Conservation (phyloP, 108 stramenopile genomes). For the Hondaea fermentalgiana region DNA sequence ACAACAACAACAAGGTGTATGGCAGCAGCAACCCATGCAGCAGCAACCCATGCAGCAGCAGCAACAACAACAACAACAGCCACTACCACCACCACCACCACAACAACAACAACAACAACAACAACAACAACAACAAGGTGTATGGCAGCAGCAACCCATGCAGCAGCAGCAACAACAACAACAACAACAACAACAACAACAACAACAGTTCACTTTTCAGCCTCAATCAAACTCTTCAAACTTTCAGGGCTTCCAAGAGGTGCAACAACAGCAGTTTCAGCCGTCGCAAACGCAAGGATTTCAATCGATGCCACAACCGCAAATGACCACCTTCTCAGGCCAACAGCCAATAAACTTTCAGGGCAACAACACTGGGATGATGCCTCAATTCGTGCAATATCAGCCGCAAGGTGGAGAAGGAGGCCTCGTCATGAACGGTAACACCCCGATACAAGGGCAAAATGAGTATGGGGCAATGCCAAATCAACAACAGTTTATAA, state of each 20-base stretch:
- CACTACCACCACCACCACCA: neutral
- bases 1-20: neutral
- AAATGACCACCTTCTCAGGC: neutral
- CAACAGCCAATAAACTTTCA: neutral
- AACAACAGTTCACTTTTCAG: neutral
- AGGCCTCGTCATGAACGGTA: neutral
- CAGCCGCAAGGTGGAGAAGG: neutral
- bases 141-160: no score
- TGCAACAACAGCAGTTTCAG: neutral
- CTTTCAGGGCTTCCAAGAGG: neutral
- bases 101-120: neutral
- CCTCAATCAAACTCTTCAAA: neutral
- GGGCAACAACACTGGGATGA: constrained; percentile 23
- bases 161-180: neutral
- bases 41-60: neutral
- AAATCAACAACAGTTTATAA: no score
- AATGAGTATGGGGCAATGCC: no score
- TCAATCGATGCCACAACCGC: neutral
- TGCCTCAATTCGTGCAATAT: constrained; percentile 49
- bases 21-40: neutral
- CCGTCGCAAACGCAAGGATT: neutral
- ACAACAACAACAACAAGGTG: neutral
- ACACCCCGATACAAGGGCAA: neutral
- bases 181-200: neutral
- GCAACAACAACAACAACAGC: neutral